A percentile compares a stretch with the other conserved stretches of the same genome.
Conservation (phyloP, 768 basidiomycete genomes). For the Auricularia auricula-judae region DNA sequence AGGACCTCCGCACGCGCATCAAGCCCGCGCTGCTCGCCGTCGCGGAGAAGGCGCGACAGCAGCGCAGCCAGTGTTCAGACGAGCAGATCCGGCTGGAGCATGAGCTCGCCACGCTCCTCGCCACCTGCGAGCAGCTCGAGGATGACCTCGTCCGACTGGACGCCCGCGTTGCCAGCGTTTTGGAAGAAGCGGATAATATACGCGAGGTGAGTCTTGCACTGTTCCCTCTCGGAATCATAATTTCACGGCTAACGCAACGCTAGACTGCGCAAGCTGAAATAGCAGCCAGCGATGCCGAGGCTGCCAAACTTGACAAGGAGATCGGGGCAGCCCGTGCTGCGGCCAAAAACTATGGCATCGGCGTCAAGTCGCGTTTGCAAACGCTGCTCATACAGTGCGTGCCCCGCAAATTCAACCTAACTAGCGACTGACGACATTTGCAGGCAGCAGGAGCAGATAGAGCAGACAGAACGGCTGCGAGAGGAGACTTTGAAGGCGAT, state of each 20-base stretch:
- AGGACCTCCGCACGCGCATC: conserved; percentile 60
- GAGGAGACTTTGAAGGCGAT: conserved; percentile 76
- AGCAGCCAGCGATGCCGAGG: conserved; percentile 52
- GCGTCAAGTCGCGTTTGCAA: conserved; percentile 68
- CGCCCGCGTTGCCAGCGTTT: conserved; percentile 57
- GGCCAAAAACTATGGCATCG: conserved; percentile 71
- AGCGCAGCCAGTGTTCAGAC: conserved; percentile 60
- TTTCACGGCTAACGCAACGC: not conserved
- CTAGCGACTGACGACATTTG: not conserved
- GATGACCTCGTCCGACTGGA: conserved; percentile 66
- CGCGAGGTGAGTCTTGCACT: conserved; percentile 45
- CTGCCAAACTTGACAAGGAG: conserved; percentile 56
- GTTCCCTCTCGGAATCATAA: conserved; percentile 12
- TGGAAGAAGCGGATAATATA: conserved; percentile 69
- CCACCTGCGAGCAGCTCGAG: conserved; percentile 72
- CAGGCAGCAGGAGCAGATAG: conserved; percentile 72
- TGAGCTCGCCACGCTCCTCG: conserved; percentile 63
- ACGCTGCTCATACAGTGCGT: conserved; percentile 66
- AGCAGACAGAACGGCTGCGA: conserved; percentile 59
- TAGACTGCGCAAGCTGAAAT: conserved; percentile 75
- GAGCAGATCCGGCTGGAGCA: conserved; percentile 74
- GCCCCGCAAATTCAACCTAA: conserved; percentile 3
- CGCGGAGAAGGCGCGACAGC: conserved; percentile 60
- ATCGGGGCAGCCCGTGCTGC: conserved; percentile 64
- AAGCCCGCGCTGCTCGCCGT: conserved; percentile 66